Percentiles rank a stretch among this genome's conserved stretches.
Evolutionary conservation across 768 basidiomycete species (phyloP).

Genomic region (Agrocybe chaxingu): DNA sequence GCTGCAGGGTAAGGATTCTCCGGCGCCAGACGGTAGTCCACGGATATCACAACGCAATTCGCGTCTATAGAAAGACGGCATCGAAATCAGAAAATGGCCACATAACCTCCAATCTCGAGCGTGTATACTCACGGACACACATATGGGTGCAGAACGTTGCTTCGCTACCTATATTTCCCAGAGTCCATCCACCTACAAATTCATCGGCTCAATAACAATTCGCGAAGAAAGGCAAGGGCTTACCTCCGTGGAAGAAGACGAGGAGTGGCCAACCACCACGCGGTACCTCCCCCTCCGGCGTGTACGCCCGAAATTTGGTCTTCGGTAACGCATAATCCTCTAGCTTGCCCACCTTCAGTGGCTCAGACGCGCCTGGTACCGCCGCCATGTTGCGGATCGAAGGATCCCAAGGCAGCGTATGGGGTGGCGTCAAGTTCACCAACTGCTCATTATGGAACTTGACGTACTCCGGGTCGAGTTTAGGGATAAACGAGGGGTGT

Average conservation of each 20-base stretch:
- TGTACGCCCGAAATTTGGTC: constrained; percentile 60
- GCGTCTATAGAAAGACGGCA: constrained; percentile 36
- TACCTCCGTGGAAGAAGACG: constrained; percentile 74
- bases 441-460: constrained; percentile 55
- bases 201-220: neutral
- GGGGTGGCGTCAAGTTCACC: constrained; percentile 42
- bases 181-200: constrained; percentile 67
- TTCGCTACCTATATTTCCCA: constrained; percentile 61
- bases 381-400: constrained; percentile 46
- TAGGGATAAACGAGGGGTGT: constrained; percentile 55
- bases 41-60: constrained; percentile 58
- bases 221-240: constrained; percentile 6
- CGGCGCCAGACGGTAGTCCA: constrained; percentile 72
- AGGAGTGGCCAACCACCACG: constrained; percentile 66
- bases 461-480: constrained; percentile 66
- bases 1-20: constrained; percentile 71
- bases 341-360: constrained; percentile 52
- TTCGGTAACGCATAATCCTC: constrained; percentile 51
- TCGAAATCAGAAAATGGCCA: neutral
- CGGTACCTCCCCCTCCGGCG: constrained; percentile 51
- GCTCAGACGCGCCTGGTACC: constrained; percentile 55
- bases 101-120: neutral
- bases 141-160: constrained; percentile 61
- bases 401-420: constrained; percentile 63
- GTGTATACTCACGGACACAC: constrained; percentile 45